These are phyloP conservation scores for Nothomitra cinnamomea DNA, from an alignment of 2,329 filamentous ascomycete species.

Conservation along the genomic window DNA sequence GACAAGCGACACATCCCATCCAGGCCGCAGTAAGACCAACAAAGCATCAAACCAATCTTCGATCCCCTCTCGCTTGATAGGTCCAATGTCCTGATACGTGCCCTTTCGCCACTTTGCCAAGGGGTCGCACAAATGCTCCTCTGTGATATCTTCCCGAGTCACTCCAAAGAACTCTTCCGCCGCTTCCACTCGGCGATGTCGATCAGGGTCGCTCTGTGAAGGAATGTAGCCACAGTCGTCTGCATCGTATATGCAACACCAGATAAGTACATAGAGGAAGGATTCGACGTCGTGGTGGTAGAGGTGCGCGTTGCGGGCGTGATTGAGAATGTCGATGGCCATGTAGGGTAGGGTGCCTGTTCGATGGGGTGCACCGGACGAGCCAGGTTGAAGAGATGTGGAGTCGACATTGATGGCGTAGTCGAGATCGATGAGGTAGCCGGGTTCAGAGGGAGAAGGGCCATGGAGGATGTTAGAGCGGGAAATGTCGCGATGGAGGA, in stretches of 20 bases:
- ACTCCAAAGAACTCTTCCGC: too few relatives aligned
- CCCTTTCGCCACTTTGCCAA: too few relatives aligned
- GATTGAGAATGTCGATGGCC: not conserved
- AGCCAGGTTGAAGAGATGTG: not conserved
- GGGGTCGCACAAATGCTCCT: too few relatives aligned
- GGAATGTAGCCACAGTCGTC: too few relatives aligned
- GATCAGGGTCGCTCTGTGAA: too few relatives aligned
- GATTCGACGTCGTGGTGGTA: not conserved
- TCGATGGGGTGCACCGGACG: not conserved
- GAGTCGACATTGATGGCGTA: not conserved
- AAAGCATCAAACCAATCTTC: too few relatives aligned
- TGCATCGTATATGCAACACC: not conserved
- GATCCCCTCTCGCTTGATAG: too few relatives aligned
- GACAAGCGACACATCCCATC: too few relatives aligned
- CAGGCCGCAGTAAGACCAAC: too few relatives aligned
- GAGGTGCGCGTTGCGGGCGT: not conserved
- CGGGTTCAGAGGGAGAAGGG: not conserved
- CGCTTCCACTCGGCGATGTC: too few relatives aligned
- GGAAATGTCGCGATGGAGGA: not conserved
- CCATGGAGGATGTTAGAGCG: not conserved
- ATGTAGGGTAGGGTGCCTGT: not conserved
- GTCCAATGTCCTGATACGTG: too few relatives aligned
- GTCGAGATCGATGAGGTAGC: not conserved
- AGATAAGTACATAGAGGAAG: not conserved
- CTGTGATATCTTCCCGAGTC: too few relatives aligned